Evolutionary conservation across 192 early-diverging fungal species (phyloP), one percentile per base, ranked within the genome.

Genomic region (Backusella tarrabulga): DNA sequence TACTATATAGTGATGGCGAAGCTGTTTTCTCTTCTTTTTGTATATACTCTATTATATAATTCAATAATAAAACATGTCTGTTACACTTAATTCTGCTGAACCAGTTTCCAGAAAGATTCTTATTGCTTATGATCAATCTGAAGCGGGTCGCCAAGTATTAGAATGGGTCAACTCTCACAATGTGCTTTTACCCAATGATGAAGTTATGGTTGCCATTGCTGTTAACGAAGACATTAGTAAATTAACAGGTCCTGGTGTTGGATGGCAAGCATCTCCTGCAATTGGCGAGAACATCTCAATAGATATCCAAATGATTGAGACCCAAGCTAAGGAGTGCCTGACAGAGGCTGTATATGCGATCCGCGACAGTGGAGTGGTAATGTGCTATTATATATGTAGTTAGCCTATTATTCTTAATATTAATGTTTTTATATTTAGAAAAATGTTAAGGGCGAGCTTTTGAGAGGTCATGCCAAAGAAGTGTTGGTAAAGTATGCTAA

Each of bases 381-480:
- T 26, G n/a, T 71, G 4, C n/a, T 42, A n/a, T 44, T 14, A 41
- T 32, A 29, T 26, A 63, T 29, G 26, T 3, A 63, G 56, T 32
- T 63, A 26, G 21, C 6, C 23, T 63, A 29, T 63, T 63, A 29
- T 63, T 63, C 21, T 29, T 63, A 29, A 29, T 29, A 14, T 63
- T 63, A 8, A 44, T 50, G 7, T 32, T 72, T 42, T 50, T 40
- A n/a, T 34, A 34, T 17, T 63, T 34, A 72, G 71, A 50, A 44
- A 29, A 72, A 72, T 34, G 29, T 50, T 23, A 72, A 72, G 4
- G 26, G 42, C 29, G 29, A 46, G 1, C 41, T 46, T 46, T 50
- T 72, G 15, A 72, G 41, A 72, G 42, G 71, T n/a, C 71, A 46
- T 50, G 26, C 71, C 26, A 26, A 29, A 72, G 71, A 50, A 50